Percentiles rank a stretch among this genome's conserved stretches.
Conservation (phyloP, 164 flowering plant species). For the Stephania cephalantha region DNA sequence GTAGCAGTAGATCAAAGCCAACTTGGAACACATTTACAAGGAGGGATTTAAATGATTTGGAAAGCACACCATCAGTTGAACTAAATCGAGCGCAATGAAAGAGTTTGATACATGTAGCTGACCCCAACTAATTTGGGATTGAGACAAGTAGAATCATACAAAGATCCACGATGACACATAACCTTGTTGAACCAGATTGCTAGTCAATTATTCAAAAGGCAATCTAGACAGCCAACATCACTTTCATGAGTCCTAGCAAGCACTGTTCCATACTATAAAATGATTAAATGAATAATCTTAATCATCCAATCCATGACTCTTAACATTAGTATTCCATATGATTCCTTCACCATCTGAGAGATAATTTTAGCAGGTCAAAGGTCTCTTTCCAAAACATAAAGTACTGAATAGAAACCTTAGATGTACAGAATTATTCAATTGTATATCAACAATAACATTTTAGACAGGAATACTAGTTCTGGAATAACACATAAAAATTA, state of each 20-base stretch:
- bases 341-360: background rate
- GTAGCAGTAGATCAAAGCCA: too few relatives aligned
- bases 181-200: background rate
- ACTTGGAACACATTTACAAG: too few relatives aligned
- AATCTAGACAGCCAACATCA: background rate
- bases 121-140: too few relatives aligned
- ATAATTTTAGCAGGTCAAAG: background rate
- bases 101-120: too few relatives aligned
- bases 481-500: background rate
- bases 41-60: too few relatives aligned
- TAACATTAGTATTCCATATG: background rate
- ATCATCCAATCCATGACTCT: background rate
- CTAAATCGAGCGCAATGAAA: too few relatives aligned
- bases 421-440: background rate
- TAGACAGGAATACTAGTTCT: background rate
- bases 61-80: too few relatives aligned
- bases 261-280: background rate
- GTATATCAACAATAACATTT: background rate
- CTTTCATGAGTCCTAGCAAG: background rate
- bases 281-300: background rate
- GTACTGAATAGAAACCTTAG: background rate
- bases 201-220: background rate
- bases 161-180: too few relatives aligned
- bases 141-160: too few relatives aligned
- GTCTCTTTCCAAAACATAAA: background rate